Evolutionary conservation across 495 filamentous ascomycete genomes (phyloP).

Genomic region (Podospora pseudocomata): DNA sequence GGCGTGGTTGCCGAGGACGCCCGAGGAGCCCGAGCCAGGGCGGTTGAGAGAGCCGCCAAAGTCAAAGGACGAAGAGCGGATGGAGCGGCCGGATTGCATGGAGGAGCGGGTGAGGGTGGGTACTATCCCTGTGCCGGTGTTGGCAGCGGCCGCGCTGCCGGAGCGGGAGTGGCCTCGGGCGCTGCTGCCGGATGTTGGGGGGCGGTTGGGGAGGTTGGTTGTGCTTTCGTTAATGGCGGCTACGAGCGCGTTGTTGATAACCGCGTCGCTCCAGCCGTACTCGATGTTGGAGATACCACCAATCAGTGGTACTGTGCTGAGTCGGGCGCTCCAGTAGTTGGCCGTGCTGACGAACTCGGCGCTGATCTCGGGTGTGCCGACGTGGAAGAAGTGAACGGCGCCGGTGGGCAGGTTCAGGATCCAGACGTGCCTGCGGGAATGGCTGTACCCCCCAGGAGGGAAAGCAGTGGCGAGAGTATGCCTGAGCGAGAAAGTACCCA

Average conservation of each 20-base stretch:
- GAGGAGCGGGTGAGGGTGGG: slow-evolving; percentile 31
- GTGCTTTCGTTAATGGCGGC: slow-evolving; percentile 45
- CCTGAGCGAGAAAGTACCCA: slow-evolving; percentile 81
- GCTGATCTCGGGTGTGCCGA: slow-evolving; percentile 90
- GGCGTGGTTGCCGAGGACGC: slow-evolving; percentile 52
- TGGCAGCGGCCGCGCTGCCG: slow-evolving; percentile 37
- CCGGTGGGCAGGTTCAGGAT: slow-evolving; percentile 88
- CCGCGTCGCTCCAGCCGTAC: slow-evolving; percentile 91
- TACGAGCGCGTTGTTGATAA: slow-evolving; percentile 73
- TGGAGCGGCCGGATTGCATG: slow-evolving; percentile 42
- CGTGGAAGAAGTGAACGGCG: slow-evolving; percentile 95
- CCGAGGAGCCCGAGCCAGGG: slow-evolving; percentile 58
- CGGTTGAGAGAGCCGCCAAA: slow-evolving; percentile 41
- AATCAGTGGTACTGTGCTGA: slow-evolving; percentile 87
- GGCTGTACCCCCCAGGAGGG: slow-evolving; percentile 89
- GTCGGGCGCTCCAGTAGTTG: slow-evolving; percentile 95
- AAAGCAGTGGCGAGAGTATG: slow-evolving; percentile 90
- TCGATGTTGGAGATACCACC: slow-evolving; percentile 96
- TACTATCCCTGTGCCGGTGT: slow-evolving; percentile 7
- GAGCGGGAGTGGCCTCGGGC: slow-evolving; percentile 38
- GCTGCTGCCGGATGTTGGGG: slow-evolving; percentile 28
- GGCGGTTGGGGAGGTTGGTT: slow-evolving; percentile 16
- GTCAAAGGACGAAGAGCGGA: slow-evolving; percentile 43
- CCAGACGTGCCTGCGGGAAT: slow-evolving; percentile 88
- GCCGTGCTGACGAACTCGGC: slow-evolving; percentile 90